Evolutionary conservation across 352 stramenopile species (phyloP).

Genomic region (Phytophthora europaea): DNA sequence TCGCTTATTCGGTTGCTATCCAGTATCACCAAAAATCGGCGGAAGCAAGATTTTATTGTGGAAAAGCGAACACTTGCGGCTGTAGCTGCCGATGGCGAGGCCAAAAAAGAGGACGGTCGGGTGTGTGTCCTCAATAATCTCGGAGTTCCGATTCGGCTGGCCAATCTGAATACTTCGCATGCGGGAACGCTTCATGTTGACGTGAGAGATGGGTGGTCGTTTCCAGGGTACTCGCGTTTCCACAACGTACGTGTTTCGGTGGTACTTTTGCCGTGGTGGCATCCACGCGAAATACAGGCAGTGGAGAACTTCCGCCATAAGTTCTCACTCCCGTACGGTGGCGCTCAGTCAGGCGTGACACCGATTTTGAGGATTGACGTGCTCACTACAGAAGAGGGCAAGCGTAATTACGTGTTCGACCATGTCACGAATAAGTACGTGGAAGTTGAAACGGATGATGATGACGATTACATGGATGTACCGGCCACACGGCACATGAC

Average conservation of each 20-base stretch:
- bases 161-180: slow-evolving; percentile 90
- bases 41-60: slow-evolving; percentile 76
- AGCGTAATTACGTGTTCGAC: slow-evolving; percentile 89
- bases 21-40: slow-evolving; percentile 81
- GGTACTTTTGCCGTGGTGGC: slow-evolving; percentile 89
- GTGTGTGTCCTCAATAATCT: slow-evolving; percentile 92
- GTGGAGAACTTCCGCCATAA: slow-evolving; percentile 85
- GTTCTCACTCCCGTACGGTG: slow-evolving; percentile 85
- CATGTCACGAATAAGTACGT: slow-evolving; percentile 88
- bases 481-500: slow-evolving; percentile 29
- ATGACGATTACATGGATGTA: slow-evolving; percentile 53
- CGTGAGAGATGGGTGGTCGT: slow-evolving; percentile 88
- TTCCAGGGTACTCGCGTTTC: slow-evolving; percentile 83
- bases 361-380: slow-evolving; percentile 88
- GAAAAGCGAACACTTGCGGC: slow-evolving; percentile 82
- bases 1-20: slow-evolving; percentile 84
- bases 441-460: slow-evolving; percentile 80
- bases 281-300: slow-evolving; percentile 73
- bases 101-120: slow-evolving; percentile 86
- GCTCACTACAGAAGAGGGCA: slow-evolving; percentile 70
- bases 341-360: slow-evolving; percentile 87
- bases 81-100: slow-evolving; percentile 81
- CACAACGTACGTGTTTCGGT: slow-evolving; percentile 89
- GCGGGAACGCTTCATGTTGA: slow-evolving; percentile 84
- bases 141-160: slow-evolving; percentile 87